Evolutionary conservation across 1,284 basidiomycete genomes (phyloP).

Genomic region (Ceratobasidium sp.): DNA sequence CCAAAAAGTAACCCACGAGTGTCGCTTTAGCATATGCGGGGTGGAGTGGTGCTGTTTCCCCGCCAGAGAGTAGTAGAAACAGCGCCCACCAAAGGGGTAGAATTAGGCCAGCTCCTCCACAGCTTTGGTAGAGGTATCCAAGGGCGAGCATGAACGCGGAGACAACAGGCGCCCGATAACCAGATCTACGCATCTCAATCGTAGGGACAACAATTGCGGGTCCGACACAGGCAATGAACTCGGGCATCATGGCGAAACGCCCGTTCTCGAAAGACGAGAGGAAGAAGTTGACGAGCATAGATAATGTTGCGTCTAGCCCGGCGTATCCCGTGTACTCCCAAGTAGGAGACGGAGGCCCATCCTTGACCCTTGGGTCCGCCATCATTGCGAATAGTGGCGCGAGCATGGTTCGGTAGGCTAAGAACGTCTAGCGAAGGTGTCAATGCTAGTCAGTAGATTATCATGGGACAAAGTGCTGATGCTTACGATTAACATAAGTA

Average conservation of each 20-base stretch:
- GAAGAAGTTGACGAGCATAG: constrained; percentile 23
- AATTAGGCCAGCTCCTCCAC: constrained; percentile 8
- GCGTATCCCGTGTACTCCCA: constrained; percentile 12
- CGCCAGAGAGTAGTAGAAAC: not conserved
- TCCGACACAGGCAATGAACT: constrained; percentile 19
- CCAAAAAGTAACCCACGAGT: constrained; percentile 22
- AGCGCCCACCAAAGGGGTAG: constrained; percentile 37
- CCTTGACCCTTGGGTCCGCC: not conserved
- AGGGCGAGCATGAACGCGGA: constrained; percentile 22
- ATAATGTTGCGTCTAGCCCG: not conserved
- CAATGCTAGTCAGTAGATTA: not conserved
- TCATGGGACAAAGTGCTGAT: too few species aligned
- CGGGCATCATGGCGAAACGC: constrained; percentile 15
- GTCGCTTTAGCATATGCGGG: constrained; percentile 21
- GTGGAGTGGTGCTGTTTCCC: not conserved
- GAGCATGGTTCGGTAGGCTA: constrained; percentile 10
- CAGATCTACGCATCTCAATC: constrained; percentile 33
- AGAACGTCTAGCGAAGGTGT: not conserved
- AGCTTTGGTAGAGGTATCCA: constrained; percentile 21
- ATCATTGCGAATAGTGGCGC: not conserved
- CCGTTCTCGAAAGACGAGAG: constrained; percentile 14
- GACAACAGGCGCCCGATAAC: not conserved
- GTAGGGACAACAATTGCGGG: constrained; percentile 15
- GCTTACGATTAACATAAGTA: constrained; percentile 8
- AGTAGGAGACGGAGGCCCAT: constrained; percentile 2